These are phyloP conservation scores for Byssothecium circinans DNA, from an alignment of 2,329 filamentous ascomycete genomes.

Conservation along the genomic window DNA sequence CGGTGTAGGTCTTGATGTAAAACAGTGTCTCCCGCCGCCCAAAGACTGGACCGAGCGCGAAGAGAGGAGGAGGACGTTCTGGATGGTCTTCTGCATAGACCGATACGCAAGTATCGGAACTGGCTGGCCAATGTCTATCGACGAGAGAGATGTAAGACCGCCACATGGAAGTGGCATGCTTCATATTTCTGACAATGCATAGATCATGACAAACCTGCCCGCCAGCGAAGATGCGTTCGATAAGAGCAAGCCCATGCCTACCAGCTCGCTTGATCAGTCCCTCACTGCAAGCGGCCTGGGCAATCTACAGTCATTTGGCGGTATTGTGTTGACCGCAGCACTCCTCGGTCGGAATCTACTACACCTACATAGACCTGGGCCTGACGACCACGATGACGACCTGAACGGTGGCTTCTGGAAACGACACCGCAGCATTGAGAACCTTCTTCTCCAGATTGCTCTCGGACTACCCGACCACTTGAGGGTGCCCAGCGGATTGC, in stretches of 20 bases:
- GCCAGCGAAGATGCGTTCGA: conserved; percentile 82
- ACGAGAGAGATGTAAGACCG: conserved; percentile 75
- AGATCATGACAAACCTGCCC: conserved; percentile 82
- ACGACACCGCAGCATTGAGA: conserved; percentile 84
- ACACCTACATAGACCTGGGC: conserved; percentile 84
- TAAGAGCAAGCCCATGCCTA: conserved; percentile 73
- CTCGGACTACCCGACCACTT: conserved; percentile 79
- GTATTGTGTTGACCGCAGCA: conserved; percentile 81
- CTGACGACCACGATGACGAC: conserved; percentile 80
- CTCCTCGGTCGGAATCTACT: conserved; percentile 89
- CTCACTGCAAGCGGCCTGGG: conserved; percentile 71
- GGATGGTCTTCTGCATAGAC: conserved; percentile 89
- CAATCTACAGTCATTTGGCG: conserved; percentile 75
- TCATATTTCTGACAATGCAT: conserved; percentile 10
- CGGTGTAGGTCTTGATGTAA: conserved; percentile 80
- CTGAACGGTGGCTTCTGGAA: conserved; percentile 96
- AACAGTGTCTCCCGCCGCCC: conserved; percentile 83
- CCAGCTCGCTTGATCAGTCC: conserved; percentile 68
- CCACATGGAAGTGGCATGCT: neutral
- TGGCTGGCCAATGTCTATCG: conserved; percentile 93
- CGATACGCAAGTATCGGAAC: conserved; percentile 94
- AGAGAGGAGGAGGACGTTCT: conserved; percentile 89
- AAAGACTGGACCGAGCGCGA: conserved; percentile 94
- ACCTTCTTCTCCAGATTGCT: conserved; percentile 83
- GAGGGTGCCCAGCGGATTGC: conserved; percentile 74